These are phyloP conservation scores for Saccharum officinarum DNA, from an alignment of 176 grass and related monocot genomes.

Conservation along the genomic window DNA sequence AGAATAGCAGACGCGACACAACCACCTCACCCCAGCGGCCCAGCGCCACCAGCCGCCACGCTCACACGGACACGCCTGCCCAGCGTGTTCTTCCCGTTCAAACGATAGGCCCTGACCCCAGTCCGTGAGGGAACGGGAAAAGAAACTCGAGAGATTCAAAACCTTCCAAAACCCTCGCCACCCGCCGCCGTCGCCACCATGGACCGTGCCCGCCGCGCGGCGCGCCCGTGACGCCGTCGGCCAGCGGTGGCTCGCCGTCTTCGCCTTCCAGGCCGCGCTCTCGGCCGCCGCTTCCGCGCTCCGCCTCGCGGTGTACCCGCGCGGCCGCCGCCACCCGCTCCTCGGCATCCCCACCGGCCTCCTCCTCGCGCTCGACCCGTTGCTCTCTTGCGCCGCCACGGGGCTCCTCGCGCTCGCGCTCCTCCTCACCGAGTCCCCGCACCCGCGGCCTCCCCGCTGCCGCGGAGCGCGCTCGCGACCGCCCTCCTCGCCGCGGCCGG, in stretches of 20 bases:
- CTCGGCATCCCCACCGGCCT: constrained; percentile 34
- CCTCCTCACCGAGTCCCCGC: constrained; percentile 51
- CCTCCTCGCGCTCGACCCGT: constrained; percentile 46
- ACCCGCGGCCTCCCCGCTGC: constrained; percentile 42
- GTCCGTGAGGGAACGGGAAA: background rate
- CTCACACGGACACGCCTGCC: background rate
- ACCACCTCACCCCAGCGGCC: no score
- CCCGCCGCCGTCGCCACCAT: constrained; percentile 27
- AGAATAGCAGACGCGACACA: background rate
- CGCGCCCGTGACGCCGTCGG: constrained; percentile 49
- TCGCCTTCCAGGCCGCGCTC: constrained; percentile 40
- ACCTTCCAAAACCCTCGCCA: constrained; percentile 44
- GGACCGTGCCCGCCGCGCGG: constrained; percentile 44
- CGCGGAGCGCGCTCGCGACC: constrained; percentile 32
- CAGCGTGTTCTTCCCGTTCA: background rate
- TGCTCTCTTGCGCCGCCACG: constrained; percentile 53
- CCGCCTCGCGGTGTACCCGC: constrained; percentile 39
- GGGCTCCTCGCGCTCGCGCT: constrained; percentile 61
- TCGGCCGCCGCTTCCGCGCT: constrained; percentile 34
- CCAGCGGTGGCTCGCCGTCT: constrained; percentile 56
- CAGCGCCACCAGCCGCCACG: background rate
- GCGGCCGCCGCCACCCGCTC: constrained; percentile 33
- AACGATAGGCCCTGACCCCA: background rate
- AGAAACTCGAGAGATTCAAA: constrained; percentile 24
- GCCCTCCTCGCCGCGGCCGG: constrained; percentile 32